Conservation (phyloP, 2,329 filamentous ascomycete species). For the Penicillium brasilianum region DNA sequence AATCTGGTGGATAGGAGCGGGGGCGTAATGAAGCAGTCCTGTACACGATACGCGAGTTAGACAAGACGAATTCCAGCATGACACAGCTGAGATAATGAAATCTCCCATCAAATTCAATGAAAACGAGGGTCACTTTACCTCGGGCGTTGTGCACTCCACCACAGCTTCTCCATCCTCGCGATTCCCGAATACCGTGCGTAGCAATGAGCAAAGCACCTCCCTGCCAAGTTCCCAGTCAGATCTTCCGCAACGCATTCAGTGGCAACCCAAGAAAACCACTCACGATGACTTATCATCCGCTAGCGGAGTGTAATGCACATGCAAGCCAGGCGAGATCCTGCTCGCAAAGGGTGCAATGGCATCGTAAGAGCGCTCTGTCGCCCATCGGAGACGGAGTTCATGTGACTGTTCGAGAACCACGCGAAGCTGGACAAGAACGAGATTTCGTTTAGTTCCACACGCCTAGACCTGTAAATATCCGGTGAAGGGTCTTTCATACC, state of each 20-base stretch:
- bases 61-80: neutral
- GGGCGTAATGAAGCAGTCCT: conserved; percentile 67
- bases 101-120: neutral
- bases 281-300: conserved; percentile 45
- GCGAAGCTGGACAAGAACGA: conserved; percentile 55
- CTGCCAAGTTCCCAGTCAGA: conserved; percentile 38
- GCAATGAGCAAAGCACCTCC: conserved; percentile 60
- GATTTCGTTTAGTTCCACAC: neutral
- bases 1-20: conserved; percentile 63
- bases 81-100: neutral
- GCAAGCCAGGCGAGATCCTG: conserved; percentile 77
- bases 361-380: conserved; percentile 62
- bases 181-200: conserved; percentile 63
- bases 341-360: conserved; percentile 73
- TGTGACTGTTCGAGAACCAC: conserved; percentile 66
- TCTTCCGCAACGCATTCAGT: neutral
- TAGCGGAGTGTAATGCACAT: conserved; percentile 74
- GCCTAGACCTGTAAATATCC: no score
- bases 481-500: conserved; percentile 43
- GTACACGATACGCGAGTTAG: conserved; percentile 6
- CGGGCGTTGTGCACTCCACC: conserved; percentile 60
- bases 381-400: conserved; percentile 81
- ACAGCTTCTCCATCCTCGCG: conserved; percentile 29
- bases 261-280: conserved; percentile 19
- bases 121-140: conserved; percentile 43